These are phyloP conservation scores for Schizochytrium sp. DNA, from an alignment of 108 stramenopile genomes.

Conservation along the genomic window DNA sequence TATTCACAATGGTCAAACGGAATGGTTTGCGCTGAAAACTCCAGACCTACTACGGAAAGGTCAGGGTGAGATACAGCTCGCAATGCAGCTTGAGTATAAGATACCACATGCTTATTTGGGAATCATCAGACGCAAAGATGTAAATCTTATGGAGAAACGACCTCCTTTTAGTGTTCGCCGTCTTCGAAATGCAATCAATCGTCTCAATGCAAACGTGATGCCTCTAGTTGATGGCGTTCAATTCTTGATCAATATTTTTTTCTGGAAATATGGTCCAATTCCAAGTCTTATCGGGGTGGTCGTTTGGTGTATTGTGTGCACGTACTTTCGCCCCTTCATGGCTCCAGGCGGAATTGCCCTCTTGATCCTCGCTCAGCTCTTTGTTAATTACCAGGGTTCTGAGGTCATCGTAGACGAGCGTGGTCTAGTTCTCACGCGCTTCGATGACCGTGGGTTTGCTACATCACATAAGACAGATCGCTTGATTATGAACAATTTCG, in stretches of 20 bases:
- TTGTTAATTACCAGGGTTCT: background rate
- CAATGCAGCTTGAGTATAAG: background rate
- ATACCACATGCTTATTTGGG: background rate
- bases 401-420: background rate
- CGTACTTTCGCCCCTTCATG: conserved; percentile 20
- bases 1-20: conserved; percentile 1
- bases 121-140: conserved; percentile 15
- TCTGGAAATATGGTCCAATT: background rate
- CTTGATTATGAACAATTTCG: conserved; percentile 8
- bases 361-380: background rate
- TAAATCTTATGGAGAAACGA: conserved; percentile 9
- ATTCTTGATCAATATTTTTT: background rate
- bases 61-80: conserved; percentile 38
- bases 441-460: conserved; percentile 1
- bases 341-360: background rate
- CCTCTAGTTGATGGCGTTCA: background rate
- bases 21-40: background rate
- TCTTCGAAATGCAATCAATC: conserved; percentile 4
- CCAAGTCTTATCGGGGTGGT: background rate
- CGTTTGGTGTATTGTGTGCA: background rate
- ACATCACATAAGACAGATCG: background rate
- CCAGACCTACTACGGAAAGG: background rate
- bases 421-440: background rate
- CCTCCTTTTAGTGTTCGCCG: conserved; percentile 45
- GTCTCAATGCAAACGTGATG: conserved; percentile 21